Evolutionary conservation across 2,329 filamentous ascomycete genomes (phyloP).

Genomic region (Fusarium pilosicola): DNA sequence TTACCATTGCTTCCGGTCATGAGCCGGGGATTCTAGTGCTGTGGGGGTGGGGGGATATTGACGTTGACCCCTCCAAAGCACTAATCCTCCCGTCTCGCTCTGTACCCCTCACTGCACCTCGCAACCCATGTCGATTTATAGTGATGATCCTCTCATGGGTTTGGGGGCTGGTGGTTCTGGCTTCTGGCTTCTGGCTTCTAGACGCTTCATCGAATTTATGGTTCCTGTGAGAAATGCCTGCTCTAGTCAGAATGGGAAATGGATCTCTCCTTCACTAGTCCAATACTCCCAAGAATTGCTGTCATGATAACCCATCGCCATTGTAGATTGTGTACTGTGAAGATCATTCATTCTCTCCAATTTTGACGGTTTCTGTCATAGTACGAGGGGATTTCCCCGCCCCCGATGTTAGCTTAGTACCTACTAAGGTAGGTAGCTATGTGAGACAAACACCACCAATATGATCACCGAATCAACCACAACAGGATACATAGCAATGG

Average conservation of each 20-base stretch:
- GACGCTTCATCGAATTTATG: neutral
- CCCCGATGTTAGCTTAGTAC: neutral
- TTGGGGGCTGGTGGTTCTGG: conserved; percentile 27
- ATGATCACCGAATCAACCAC: neutral
- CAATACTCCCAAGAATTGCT: neutral
- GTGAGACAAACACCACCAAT: neutral
- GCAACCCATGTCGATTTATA: neutral
- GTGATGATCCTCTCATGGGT: conserved; percentile 5
- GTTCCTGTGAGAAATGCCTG: neutral
- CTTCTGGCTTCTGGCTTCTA: neutral
- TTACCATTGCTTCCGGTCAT: conserved; percentile 10
- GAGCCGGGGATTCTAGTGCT: conserved; percentile 6
- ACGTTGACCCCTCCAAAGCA: conserved; percentile 16
- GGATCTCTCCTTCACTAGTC: neutral
- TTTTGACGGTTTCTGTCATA: neutral
- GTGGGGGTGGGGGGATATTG: conserved; percentile 28
- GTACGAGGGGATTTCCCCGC: conserved; percentile 13
- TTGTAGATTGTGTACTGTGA: neutral
- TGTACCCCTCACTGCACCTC: conserved; percentile 10
- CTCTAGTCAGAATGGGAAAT: neutral
- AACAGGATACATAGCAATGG: neutral
- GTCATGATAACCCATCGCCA: conserved; percentile 9
- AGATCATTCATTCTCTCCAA: conserved; percentile 6
- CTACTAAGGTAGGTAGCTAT: neutral
- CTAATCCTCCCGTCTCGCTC: neutral